Conservation (phyloP, 2,329 filamentous ascomycete genomes). For the Xylariaceae sp. region DNA sequence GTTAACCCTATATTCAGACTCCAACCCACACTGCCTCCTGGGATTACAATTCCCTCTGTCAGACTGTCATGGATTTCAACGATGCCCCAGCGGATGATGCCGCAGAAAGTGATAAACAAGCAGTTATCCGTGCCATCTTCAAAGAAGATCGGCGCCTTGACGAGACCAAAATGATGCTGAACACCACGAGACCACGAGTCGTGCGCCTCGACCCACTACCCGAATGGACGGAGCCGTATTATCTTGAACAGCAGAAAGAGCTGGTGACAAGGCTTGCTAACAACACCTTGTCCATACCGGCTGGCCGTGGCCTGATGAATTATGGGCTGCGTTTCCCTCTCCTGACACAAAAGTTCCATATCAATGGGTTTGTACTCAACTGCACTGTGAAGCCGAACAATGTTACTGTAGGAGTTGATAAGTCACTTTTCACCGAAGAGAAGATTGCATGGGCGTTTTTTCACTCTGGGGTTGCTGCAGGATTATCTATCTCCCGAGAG, state of each 20-base stretch:
- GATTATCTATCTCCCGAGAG: constrained; percentile 84
- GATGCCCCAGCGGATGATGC: constrained; percentile 71
- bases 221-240: constrained; percentile 81
- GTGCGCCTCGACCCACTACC: constrained; percentile 77
- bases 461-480: constrained; percentile 92
- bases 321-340: constrained; percentile 87
- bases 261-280: constrained; percentile 84
- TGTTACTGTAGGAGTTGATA: constrained; percentile 91
- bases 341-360: constrained; percentile 87
- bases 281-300: constrained; percentile 84
- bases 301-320: constrained; percentile 84
- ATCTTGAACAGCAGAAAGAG: constrained; percentile 90
- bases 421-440: constrained; percentile 84
- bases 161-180: constrained; percentile 83
- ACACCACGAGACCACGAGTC: constrained; percentile 77
- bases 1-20: constrained; percentile 44
- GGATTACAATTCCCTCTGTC: constrained; percentile 80
- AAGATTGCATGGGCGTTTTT: constrained; percentile 99
- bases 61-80: constrained; percentile 62
- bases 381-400: constrained; percentile 92
- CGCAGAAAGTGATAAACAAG: constrained; percentile 80
- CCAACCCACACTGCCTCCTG: constrained; percentile 68
- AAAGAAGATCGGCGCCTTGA: constrained; percentile 86
- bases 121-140: constrained; percentile 85
- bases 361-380: constrained; percentile 87